Evolutionary conservation across 768 basidiomycete genomes (phyloP).

Genomic region (Albatrellus ellisii): DNA sequence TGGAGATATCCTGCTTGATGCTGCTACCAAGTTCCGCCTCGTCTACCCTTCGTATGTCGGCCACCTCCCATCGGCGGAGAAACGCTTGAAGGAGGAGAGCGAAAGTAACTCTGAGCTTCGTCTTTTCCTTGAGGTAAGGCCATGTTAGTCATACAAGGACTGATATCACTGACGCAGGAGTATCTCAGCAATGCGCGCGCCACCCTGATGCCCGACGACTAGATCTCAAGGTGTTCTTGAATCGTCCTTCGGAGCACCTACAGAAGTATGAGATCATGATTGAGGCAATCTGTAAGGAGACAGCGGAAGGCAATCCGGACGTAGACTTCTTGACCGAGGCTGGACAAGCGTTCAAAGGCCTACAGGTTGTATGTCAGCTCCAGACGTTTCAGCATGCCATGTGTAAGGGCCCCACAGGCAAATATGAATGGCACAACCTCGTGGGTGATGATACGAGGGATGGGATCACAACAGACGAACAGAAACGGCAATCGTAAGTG

Average conservation of each 20-base stretch:
- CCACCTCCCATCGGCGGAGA: conserved; percentile 76
- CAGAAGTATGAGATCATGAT: conserved; percentile 77
- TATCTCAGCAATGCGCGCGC: conserved; percentile 32
- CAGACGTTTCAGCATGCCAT: conserved; percentile 86
- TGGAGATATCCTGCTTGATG: conserved; percentile 80
- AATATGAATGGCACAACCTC: conserved; percentile 87
- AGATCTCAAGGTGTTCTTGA: conserved; percentile 70
- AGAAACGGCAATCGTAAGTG: conserved; percentile 74
- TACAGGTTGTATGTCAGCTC: conserved; percentile 72
- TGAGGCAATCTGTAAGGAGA: conserved; percentile 79
- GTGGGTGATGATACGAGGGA: conserved; percentile 55
- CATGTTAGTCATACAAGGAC: background rate
- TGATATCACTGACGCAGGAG: conserved; percentile 3
- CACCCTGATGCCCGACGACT: conserved; percentile 44
- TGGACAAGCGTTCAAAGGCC: conserved; percentile 67
- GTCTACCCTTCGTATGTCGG: conserved; percentile 83
- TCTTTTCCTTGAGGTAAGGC: conserved; percentile 68
- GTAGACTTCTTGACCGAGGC: conserved; percentile 75
- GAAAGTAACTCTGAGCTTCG: conserved; percentile 73
- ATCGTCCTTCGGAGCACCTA: conserved; percentile 68
- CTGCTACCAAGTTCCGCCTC: conserved; percentile 76
- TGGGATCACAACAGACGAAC: conserved; percentile 55
- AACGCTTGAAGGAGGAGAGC: conserved; percentile 74
- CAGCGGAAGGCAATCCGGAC: conserved; percentile 69
- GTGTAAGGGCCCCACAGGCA: conserved; percentile 65